Evolutionary conservation across 257 asterid species (phyloP).

Genomic region (Phtheirospermum japonicum): DNA sequence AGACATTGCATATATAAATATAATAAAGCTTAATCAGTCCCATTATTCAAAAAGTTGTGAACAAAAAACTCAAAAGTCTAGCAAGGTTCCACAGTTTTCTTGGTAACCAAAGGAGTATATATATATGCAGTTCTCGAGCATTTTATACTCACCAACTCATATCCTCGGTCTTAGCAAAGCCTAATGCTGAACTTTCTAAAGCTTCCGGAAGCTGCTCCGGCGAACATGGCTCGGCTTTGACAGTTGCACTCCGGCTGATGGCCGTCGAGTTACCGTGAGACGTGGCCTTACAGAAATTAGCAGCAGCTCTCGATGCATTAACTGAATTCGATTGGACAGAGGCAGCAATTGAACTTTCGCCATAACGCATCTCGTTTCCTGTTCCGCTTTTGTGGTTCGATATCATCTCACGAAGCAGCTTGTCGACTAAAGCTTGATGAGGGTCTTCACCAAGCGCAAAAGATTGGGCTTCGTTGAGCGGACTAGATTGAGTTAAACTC

Average conservation of each 20-base stretch:
- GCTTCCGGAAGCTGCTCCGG: slow-evolving; percentile 27
- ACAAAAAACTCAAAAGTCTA: no score
- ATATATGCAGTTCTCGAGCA: not conserved
- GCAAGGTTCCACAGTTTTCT: no score
- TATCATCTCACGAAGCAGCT: slow-evolving; percentile 31
- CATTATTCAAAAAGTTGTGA: no score
- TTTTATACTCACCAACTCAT: slow-evolving; percentile 22
- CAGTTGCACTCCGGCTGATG: not conserved
- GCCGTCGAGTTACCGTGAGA: slow-evolving; percentile 13
- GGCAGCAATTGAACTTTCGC: slow-evolving; percentile 17
- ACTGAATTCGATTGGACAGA: not conserved
- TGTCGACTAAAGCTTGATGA: slow-evolving; percentile 30
- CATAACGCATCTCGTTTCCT: slow-evolving; percentile 1
- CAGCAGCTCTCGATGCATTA: not conserved
- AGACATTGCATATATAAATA: no score
- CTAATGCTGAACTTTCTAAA: slow-evolving; percentile 18
- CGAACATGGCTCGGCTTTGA: slow-evolving; percentile 29
- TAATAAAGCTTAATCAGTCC: no score
- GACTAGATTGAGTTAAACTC: not conserved
- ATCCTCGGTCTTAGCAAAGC: slow-evolving; percentile 19
- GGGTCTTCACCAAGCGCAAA: slow-evolving; percentile 18
- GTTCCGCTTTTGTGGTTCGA: slow-evolving; percentile 11
- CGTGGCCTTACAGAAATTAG: not conserved
- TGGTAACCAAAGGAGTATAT: no score
- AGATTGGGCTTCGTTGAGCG: slow-evolving; percentile 5